Evolutionary conservation across 352 stramenopile genomes (phyloP), one percentile per base, ranked within the genome.

Genomic region (Ochromonadaceae sp.): DNA sequence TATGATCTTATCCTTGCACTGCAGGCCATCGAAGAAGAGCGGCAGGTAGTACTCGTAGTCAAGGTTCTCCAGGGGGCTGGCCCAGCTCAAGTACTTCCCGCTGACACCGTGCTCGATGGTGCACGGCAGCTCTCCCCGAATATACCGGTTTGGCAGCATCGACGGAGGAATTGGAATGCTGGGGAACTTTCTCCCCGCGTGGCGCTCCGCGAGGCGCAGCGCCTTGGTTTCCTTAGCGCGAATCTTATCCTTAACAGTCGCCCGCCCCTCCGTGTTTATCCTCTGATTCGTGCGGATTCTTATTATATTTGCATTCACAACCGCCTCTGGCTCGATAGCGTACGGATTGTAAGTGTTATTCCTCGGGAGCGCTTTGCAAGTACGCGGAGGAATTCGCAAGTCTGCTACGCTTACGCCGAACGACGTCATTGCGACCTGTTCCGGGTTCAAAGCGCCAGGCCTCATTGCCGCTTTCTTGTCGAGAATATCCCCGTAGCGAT

Each of bases 41-140:
- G 86, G 86, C 17, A 95, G 78, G 68, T 90, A 84, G 62, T 85
- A 84, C 38, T 70, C 50, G 59, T 86, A 91, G 72, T 91, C 83
- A 44, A 91, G 69, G 60, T 78, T 68, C 25, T 71, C 48, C 26
- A 77, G 47, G 31, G 70, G 70, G 34, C 67, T 72, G n/a, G 63
- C 68, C 69, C 71, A 78, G 15, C 67, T 55, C n/a, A 79, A 59
- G 15, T 59, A 67, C 10, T 72, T 79, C 34, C 66, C 58, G 47
- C n/a, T n/a, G n/a, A n/a, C 71, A 36, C 72, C 66, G 39, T 76
- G 56, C 38, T 71, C 68, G 52, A 76, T 76, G 1, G 68, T 70
- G 42, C 72, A 77, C 4, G 75, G 75, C n/a, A 81, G 50, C 36
- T 81, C 75, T 49, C 74, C 74, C 42, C 74, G 39, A 32, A 70